Conservation (phyloP, 305 asterid species). For the Fraxinus platypoda region DNA sequence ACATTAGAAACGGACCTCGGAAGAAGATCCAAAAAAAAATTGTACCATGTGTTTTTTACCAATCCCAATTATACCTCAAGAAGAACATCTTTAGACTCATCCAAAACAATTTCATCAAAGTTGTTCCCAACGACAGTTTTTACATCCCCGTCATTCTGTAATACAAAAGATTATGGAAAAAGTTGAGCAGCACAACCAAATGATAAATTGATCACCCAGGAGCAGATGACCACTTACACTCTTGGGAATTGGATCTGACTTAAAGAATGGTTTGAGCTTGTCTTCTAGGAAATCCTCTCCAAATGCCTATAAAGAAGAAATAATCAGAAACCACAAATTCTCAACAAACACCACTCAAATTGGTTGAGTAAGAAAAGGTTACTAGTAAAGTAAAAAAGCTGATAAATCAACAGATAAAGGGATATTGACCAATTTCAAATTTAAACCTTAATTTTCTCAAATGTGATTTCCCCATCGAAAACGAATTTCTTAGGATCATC, state of each 20-base stretch:
- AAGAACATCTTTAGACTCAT: constrained; percentile 87
- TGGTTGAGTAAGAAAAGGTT: neutral
- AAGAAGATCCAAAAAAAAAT: constrained; percentile 1
- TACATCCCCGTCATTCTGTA: constrained; percentile 75
- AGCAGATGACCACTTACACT: constrained; percentile 37
- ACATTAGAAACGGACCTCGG: constrained; percentile 7
- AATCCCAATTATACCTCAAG: constrained; percentile 57
- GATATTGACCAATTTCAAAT: neutral
- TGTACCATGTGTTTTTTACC: neutral
- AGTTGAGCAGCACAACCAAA: constrained; percentile 15
- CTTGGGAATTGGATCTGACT: constrained; percentile 76
- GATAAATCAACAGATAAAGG: neutral
- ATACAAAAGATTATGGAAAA: constrained; percentile 12
- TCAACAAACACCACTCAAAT: neutral
- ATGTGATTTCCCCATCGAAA: constrained; percentile 55
- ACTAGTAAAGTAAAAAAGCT: neutral
- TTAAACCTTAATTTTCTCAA: constrained; percentile 71
- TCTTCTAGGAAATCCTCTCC: constrained; percentile 62
- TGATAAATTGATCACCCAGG: constrained; percentile 1
- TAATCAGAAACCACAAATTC: neutral
- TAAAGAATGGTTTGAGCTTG: constrained; percentile 67
- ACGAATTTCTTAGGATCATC: constrained; percentile 66
- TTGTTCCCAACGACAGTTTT: constrained; percentile 69
- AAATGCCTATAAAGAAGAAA: constrained; percentile 43
- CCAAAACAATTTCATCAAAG: constrained; percentile 70